phyloP scores from a whole-genome alignment of 352 stramenopile genomes.

The Phytophthora macrochlamydospora region DNA sequence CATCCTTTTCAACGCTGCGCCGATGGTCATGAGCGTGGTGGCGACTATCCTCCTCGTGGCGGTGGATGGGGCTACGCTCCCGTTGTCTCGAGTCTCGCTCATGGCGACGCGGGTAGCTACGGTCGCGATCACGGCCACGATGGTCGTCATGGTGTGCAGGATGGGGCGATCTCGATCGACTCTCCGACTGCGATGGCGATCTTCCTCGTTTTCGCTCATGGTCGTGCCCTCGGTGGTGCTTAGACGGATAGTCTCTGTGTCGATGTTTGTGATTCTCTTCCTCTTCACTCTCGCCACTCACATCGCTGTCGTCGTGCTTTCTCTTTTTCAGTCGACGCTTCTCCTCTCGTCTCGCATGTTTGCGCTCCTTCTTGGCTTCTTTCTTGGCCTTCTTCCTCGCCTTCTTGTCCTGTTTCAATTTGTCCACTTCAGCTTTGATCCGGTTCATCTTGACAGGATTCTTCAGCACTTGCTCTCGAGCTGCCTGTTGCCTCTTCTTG shows the following conservation, averaged over 20 bases:
- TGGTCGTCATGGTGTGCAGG: background rate
- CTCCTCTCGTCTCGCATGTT: slow-evolving; percentile 40
- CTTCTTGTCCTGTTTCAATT: slow-evolving; percentile 82
- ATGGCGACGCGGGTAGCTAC: slow-evolving; percentile 1
- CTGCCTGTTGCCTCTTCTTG: slow-evolving; percentile 76
- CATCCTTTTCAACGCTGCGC: slow-evolving; percentile 5
- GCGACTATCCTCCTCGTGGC: background rate
- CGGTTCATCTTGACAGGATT: slow-evolving; percentile 91
- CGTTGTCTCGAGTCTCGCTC: slow-evolving; percentile 8
- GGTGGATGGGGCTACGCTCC: slow-evolving; percentile 12
- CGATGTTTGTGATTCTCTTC: slow-evolving; percentile 25
- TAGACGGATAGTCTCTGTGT: slow-evolving; percentile 9
- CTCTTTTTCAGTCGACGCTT: slow-evolving; percentile 45
- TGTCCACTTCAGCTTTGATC: slow-evolving; percentile 84
- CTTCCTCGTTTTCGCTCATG: slow-evolving; percentile 9
- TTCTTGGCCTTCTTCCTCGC: slow-evolving; percentile 74
- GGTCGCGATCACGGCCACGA: slow-evolving; percentile 1
- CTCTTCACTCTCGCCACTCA: slow-evolving; percentile 14
- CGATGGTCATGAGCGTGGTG: slow-evolving; percentile 4
- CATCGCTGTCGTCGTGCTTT: slow-evolving; percentile 39
- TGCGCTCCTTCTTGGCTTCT: slow-evolving; percentile 70
- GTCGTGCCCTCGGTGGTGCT: slow-evolving; percentile 14
- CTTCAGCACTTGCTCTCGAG: slow-evolving; percentile 87
- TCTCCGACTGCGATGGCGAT: slow-evolving; percentile 19
- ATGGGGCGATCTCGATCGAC: slow-evolving; percentile 20